Evolutionary conservation across 2,329 filamentous ascomycete genomes (phyloP), one percentile per base, ranked within the genome.

Genomic region (Venturia effusa): DNA sequence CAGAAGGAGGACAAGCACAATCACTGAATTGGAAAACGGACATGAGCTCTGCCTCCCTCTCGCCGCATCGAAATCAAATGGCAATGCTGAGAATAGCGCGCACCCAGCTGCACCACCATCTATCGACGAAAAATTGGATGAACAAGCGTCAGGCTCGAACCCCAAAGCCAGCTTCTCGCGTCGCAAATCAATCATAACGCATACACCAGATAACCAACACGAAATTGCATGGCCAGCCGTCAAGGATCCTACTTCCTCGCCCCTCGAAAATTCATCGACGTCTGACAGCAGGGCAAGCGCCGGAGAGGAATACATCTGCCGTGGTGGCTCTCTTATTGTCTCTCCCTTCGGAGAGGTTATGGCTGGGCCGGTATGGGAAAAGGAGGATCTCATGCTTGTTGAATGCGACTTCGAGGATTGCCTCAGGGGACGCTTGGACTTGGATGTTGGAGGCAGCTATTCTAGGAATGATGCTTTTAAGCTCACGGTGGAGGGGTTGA

Each of bases 341-440:
- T 87, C 84, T 11, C 92, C 92, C 0, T 80, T 88, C 51, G 93
- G 92, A 0, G 84, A 92, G n/a, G 84, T 93, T 0, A 75, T 96
- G 1, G 85, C 85, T 1, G 91, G 89, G 0, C 92, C 92, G 0
- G 78, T 94, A 65, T 96, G 92, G 92, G 89, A 96, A 65, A 75
- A 79, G 57, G 87, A 92, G 63, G 78, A 87, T 64, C 73, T 96
- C 37, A 76, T 92, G 61, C 83, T 83, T 40, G 81, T 84, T 0
- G 89, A 94, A 67, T 87, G 92, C 3, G 91, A 97, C 71, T 88
- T 97, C 70, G 89, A 95, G 59, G 91, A 96, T 68, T 96, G 92
- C 69, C 84, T 92, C 68, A 81, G 90, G 11, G 92, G 92, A 0
- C 79, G 90, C 62, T 73, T 96, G 67, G 92, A 96, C 73, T 74